Base-by-base conservation (phyloP, 371 early-diverging fungal genomes). In the Mortierella sp. region DNA sequence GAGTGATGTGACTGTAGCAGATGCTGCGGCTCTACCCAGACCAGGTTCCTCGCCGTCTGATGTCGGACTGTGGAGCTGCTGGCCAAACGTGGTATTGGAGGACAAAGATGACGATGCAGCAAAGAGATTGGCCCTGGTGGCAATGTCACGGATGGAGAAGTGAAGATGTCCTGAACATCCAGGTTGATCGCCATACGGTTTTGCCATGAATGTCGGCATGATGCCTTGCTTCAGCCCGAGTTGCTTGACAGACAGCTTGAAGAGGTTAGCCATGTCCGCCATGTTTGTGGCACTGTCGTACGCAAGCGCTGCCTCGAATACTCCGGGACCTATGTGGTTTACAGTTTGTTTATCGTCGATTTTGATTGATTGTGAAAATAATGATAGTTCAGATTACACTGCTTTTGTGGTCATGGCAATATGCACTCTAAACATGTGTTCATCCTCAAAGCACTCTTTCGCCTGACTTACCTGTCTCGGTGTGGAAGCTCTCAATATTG, bases 91-190 rank as follows among this genome's bases (percentile, higher is more conserved):
- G 2, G 26, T 23, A 27, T 3, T 28, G 19, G 58, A 27, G 2
- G 47, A 21, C 7, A 34, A 14, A 19, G 49, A 37, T 39, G 50
- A 37, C 17, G 60, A 53, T 17, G 66, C 81, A n/a, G 84, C 81
- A 79, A 91, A 90, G 12, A 83, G 65, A 69, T 89, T 89, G 12
- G 72, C 62, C 3, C 85, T 86, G 4, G 84, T 58, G 11, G 58
- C 60, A 27, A 65, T 53, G 50, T 88, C 78, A 21, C 82, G 86
- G 31, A 93, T 79, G 49, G 89, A 89, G 62, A 95, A 86, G 78
- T 95, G 95, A 42, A 92, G 79, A 72, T 94, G 95, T 9, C 94
- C 95, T 37, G 92, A 92, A 63, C 93, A 93, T 1, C 95, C 95
- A 0, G 94, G 93, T 31, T 89, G 78, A 46, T 87, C 82, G 6